Conservation (phyloP, 768 basidiomycete genomes). For the Psilocybe azurescens region DNA sequence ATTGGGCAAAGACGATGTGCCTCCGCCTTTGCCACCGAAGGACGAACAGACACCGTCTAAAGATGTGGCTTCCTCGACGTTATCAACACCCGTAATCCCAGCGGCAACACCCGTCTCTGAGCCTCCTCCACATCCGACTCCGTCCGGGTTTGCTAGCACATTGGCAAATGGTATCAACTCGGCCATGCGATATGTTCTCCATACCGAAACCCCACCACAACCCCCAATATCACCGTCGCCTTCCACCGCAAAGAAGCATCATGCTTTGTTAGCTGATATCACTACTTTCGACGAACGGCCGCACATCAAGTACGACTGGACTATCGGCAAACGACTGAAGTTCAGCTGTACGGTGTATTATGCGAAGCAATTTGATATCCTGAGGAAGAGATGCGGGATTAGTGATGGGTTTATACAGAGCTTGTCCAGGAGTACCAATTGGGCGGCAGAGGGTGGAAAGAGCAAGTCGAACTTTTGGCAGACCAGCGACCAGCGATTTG, state of each 20-base stretch:
- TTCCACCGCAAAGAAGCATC: constrained; percentile 42
- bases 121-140: constrained; percentile 25
- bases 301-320: constrained; percentile 86
- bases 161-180: constrained; percentile 57
- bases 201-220: constrained; percentile 33
- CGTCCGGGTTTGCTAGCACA: constrained; percentile 49
- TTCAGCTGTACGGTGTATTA: constrained; percentile 86
- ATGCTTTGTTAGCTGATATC: constrained; percentile 47
- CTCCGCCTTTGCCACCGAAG: constrained; percentile 34
- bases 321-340: constrained; percentile 72
- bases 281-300: constrained; percentile 68
- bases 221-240: constrained; percentile 33
- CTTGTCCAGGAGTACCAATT: constrained; percentile 61
- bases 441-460: constrained; percentile 83
- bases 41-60: constrained; percentile 24
- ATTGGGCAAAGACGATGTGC: constrained; percentile 30
- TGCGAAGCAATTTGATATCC: constrained; percentile 76
- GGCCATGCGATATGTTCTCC: constrained; percentile 66
- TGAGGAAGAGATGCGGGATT: constrained; percentile 71
- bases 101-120: constrained; percentile 9
- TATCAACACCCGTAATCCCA: constrained; percentile 1
- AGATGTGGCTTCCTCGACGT: constrained; percentile 1
- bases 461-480: constrained; percentile 85
- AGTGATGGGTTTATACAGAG: constrained; percentile 66
- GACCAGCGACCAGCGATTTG: constrained; percentile 75